phyloP scores from a whole-genome alignment of 176 grass and related monocot genomes.

The bread wheat (Triticum aestivum) region IWGSC_CS_RefSeq_v2.1 NC_057803.1:588953294-588953793 shows the following conservation, averaged over 20 bases:
- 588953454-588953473: too few species aligned
- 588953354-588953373: not conserved
- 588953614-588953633: not conserved
- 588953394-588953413: not conserved
- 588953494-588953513: not conserved
- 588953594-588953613: not conserved
- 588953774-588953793: not conserved
- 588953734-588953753: not conserved
- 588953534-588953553: too few species aligned
- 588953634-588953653: not conserved
- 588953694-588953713: not conserved
- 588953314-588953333: not conserved
- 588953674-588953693: conserved; percentile 4
- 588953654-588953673: not conserved
- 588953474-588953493: too few species aligned
- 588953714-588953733: not conserved
- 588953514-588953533: not conserved
- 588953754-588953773: conserved; percentile 5
- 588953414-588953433: too few species aligned
- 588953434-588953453: too few species aligned
- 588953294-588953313: too few species aligned
- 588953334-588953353: not conserved
- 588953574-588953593: not conserved
- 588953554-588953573: too few species aligned
- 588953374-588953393: not conserved